Evolutionary conservation across 164 flowering plant species (phyloP), one percentile per base, ranked within the genome.

Genomic region (Stephania yunnanensis): DNA sequence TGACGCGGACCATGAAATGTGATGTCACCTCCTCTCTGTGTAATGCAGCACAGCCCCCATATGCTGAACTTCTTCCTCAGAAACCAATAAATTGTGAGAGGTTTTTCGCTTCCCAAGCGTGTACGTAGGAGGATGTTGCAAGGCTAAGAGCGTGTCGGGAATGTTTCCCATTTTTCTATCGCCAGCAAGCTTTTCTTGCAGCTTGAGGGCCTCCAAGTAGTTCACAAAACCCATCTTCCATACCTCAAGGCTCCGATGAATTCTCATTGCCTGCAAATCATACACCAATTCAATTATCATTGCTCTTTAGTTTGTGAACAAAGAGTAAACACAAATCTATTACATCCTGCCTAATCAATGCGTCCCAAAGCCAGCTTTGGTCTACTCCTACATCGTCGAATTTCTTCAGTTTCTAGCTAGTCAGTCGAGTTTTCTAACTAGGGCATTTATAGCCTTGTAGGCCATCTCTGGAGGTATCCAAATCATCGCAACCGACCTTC

Each of bases 1-100:
- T 95, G 99, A 73, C 75, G 87, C 42, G 97, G 99, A 76, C 99
- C 99, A 80, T 95, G 99, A 81, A 82, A 95, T 11, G 99, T 95
- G 52, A 92, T 86, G 79, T 95, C 98, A 53, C 98, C 99, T 78
- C 99, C 99, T 76, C 99, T 93, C 85, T 7, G 97, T 92, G 77
- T 91, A 90, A 78, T 92, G 92, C 72, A 95, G 93, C 80, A 89
- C 91, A n/a, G 97, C 98, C 74, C 99, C 99, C 74, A 92, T 78
- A 64, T 70, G 75, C 68, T 78, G 78, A 25, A 95, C 87, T 19
- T 95, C 95, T 25, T 88, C 71, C 72, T 86, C 86, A 7, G 96
- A 80, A 30, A 92, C 84, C 31, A 95, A 80, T 71, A 95, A 76
- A 81, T 91, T 95, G 83, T 95, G 96, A 81, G 84, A 87, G 1